A percentile compares a stretch with the other conserved stretches of the same genome.
Conservation (phyloP, 164 flowering plant genomes). For the Tetracentron sinense region DNA sequence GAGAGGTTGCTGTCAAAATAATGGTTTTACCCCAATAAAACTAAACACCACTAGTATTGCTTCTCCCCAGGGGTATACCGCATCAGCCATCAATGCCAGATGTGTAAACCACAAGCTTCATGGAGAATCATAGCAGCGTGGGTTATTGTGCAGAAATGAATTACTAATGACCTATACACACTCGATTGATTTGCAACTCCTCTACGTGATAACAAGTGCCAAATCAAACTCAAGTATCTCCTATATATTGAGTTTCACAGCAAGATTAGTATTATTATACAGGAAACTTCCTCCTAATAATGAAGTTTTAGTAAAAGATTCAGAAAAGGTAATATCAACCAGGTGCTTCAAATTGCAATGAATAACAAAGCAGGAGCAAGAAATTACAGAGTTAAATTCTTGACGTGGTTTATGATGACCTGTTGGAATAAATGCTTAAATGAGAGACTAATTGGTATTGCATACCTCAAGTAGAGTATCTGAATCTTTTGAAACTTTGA, state of each 20-base stretch:
- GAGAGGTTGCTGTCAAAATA: no score
- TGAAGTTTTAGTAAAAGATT: neutral
- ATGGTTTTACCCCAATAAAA: no score
- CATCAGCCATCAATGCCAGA: no score
- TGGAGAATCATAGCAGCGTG: no score
- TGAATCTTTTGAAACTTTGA: conserved; percentile 45
- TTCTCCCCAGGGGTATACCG: no score
- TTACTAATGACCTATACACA: no score
- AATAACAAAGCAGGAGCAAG: neutral
- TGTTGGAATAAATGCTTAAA: neutral
- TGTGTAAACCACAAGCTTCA: no score
- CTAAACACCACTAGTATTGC: no score
- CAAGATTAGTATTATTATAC: neutral
- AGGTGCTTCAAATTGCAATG: neutral
- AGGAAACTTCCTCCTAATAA: neutral
- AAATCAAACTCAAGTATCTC: neutral
- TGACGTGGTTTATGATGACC: neutral
- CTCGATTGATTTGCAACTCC: neutral
- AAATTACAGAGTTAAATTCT: neutral
- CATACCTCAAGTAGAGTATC: conserved; percentile 38
- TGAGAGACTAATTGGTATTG: neutral
- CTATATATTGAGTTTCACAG: neutral
- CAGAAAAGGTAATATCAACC: neutral
- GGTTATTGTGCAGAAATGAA: no score
- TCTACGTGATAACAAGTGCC: neutral